Evolutionary conservation across 768 basidiomycete species (phyloP).

Genomic region (Gyrodon lividus): DNA sequence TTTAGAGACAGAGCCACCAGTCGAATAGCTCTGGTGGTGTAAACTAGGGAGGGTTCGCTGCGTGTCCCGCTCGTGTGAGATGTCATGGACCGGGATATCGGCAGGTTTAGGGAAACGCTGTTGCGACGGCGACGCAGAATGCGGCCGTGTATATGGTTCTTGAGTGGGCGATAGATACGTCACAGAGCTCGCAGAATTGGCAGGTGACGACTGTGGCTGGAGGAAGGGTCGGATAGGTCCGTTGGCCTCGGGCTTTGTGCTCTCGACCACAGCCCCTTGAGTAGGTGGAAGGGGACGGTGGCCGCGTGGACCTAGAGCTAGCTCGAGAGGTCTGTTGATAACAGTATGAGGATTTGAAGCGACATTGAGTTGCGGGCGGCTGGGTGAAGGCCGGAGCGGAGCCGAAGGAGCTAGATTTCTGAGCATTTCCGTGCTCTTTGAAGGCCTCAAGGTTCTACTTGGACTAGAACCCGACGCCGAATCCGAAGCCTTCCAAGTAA

Average conservation of each 20-base stretch:
- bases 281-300: slow-evolving; percentile 33
- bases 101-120: slow-evolving; percentile 25
- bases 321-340: slow-evolving; percentile 20
- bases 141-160: slow-evolving; percentile 63
- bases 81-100: slow-evolving; percentile 13
- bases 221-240: slow-evolving; percentile 18
- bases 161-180: slow-evolving; percentile 43
- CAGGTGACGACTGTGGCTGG: slow-evolving; percentile 26
- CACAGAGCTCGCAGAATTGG: slow-evolving; percentile 16
- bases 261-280: slow-evolving; percentile 21
- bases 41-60: slow-evolving; percentile 26
- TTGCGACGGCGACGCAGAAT: slow-evolving; percentile 48
- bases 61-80: slow-evolving; percentile 27
- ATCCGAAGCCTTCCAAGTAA: slow-evolving; percentile 34
- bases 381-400: slow-evolving; percentile 29
- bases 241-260: slow-evolving; percentile 16
- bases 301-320: slow-evolving; percentile 17
- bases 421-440: slow-evolving; percentile 31
- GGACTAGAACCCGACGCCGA: slow-evolving; percentile 35
- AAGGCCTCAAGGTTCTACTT: slow-evolving; percentile 20
- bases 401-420: slow-evolving; percentile 17
- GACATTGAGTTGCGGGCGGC: slow-evolving; percentile 27
- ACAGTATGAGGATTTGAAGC: slow-evolving; percentile 16
- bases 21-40: slow-evolving; percentile 29
- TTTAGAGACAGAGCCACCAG: slow-evolving; percentile 26